Base-by-base conservation (phyloP, 2,329 filamentous ascomycete species). In the Dactylella cylindrospora region DNA sequence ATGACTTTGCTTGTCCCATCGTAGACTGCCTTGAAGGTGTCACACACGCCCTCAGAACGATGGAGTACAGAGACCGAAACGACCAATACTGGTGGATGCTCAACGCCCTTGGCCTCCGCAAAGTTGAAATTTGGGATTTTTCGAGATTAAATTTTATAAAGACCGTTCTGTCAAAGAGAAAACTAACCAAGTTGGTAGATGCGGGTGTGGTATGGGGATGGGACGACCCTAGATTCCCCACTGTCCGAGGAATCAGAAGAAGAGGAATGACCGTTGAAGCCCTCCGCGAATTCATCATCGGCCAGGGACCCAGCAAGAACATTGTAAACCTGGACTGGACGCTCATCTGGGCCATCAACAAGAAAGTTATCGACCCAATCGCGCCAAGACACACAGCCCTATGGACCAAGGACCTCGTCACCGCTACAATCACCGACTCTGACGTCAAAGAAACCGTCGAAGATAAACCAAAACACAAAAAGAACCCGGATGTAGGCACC, bases 181-280 rank as follows among this genome's bases (percentile, higher is more conserved):
- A 93, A 76, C 80, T 93, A 29, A 87, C 86, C 61, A 89, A 88
- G 76, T 80, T 93, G 20, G 88, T 93, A 43, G 85, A 90, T 44
- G 78, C 81, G 22, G 85, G 85, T 57, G 80, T 80, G 55, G 88
- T 93, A 38, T 85, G 82, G 79, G 88, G 88, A 66, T 93, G 88
- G 88, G 87, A 93, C 67, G 88, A 91, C 71, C 87, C 88, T 17
- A 84, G 88, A 44, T 89, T 93, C 86, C 88, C 88, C 6, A 91
- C 88, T 7, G 84, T 90, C 52, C 83, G 88, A 17, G 88, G 88
- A 71, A 85, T 93, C 41, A 80, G 85, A 60, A 80, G 88, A 60
- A 83, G 87, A 31, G 88, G 88, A 55, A 84, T 90, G 80, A 89
- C 86, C 9, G 83, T 90, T 41, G 79, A 85, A 19, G 88, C 87